These are phyloP conservation scores for Seminavis robusta DNA, from an alignment of 108 stramenopile genomes.

Conservation along the genomic window DNA sequence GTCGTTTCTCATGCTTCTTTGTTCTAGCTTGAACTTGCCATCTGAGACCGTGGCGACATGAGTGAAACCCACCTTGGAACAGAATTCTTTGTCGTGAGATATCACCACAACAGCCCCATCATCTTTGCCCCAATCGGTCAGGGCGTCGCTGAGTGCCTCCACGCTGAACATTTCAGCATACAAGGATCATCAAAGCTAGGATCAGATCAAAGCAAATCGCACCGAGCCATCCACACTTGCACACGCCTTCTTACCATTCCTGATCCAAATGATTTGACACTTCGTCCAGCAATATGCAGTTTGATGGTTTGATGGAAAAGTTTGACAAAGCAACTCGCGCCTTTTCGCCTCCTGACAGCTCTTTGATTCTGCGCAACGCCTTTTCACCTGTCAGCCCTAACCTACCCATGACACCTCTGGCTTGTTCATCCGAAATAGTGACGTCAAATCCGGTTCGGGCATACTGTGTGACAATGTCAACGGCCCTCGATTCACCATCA, in stretches of 20 bases:
- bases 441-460: constrained; percentile 60
- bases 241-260: constrained; percentile 29
- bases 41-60: constrained; percentile 82
- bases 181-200: no score
- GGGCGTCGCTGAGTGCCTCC: constrained; percentile 74
- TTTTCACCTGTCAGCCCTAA: constrained; percentile 82
- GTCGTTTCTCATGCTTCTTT: constrained; percentile 57
- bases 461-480: constrained; percentile 75
- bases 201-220: neutral
- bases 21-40: constrained; percentile 64
- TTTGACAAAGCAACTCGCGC: constrained; percentile 79
- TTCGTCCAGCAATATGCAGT: constrained; percentile 73
- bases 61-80: constrained; percentile 82
- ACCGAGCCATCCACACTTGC: neutral
- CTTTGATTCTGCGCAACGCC: constrained; percentile 49
- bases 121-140: constrained; percentile 71
- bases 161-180: no score
- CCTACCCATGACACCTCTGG: constrained; percentile 70
- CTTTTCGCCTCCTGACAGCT: constrained; percentile 79
- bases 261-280: constrained; percentile 55
- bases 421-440: constrained; percentile 72
- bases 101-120: constrained; percentile 86
- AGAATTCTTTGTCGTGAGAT: constrained; percentile 89
- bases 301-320: constrained; percentile 82
- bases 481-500: constrained; percentile 60